Base-by-base conservation (phyloP, 129 eudicot species). In the Lactuca saligna region DNA sequence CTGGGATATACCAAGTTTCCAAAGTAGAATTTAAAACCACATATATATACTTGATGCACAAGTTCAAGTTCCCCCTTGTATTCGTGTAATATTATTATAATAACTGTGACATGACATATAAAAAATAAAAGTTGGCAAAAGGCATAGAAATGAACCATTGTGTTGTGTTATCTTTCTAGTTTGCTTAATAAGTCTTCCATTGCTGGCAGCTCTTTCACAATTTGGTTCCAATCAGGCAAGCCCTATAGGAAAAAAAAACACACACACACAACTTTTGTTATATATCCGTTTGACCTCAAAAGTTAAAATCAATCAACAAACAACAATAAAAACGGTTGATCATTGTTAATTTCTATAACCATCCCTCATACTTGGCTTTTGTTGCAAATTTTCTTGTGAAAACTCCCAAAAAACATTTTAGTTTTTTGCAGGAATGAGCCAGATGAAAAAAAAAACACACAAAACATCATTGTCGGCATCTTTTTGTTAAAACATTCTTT, bases 211-310 rank as follows among this genome's bases (percentile, higher is more conserved):
- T 94, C 99, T 84, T 90, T 82, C 83, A 83, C 72, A 60, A 94
- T 85, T 74, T 87, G 86, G 77, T 78, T 78, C 99, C 99, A 94
- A 80, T 90, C 96, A 35, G 99, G 99, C 94, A 94, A 80, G 16
- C 93, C 97, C 91, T 88, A 53, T 17, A 14, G n/a, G 5, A 32
- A 32, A 20, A 25, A 25, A 25, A 17, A 39, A 20, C n/a, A n/a
- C n/a, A n/a, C n/a, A 34, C 13, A 48, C 17, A 48, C 31, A 41
- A 29, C 9, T 14, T 55, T 72, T 8, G 4, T 9, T 7, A 32
- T 8, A 39, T 34, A 10, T 4, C 63, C 29, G 20, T 75, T 70
- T 80, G 68, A 75, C 68, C 68, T 58, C 20, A 49, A 67, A 67
- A 67, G 55, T 6, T 66, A 42, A 56, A 65, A 65, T 16, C 2